phyloP scores from a whole-genome alignment of 441 rosid genomes.

The Arabidopsis lyrata region DNA sequence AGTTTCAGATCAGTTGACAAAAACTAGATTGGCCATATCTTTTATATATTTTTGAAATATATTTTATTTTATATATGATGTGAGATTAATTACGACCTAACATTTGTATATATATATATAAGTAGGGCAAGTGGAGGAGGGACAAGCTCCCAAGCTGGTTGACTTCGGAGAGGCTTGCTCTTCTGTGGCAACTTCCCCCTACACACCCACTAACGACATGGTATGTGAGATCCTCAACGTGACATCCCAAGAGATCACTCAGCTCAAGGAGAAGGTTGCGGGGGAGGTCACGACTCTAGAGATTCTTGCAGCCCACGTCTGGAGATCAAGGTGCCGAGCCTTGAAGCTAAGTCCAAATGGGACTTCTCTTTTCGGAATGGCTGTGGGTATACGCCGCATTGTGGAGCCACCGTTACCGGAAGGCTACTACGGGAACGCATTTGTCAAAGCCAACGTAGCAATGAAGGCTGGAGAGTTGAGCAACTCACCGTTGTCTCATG shows the following conservation, averaged over 20 bases:
- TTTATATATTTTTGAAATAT: too few species aligned
- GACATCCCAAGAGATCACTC: conserved; percentile 45
- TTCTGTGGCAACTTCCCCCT: conserved; percentile 57
- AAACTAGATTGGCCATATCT: too few species aligned
- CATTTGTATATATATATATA: not conserved
- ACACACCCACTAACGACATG: conserved; percentile 50
- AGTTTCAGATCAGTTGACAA: not conserved
- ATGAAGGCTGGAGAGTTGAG: conserved; percentile 45
- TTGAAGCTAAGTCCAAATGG: conserved; percentile 51
- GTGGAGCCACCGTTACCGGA: conserved; percentile 51
- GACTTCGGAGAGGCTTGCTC: conserved; percentile 39
- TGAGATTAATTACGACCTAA: not conserved
- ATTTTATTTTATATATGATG: not conserved
- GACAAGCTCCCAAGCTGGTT: conserved; percentile 27
- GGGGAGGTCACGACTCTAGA: conserved; percentile 57
- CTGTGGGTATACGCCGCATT: conserved; percentile 52
- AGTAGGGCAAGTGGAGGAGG: conserved; percentile 36
- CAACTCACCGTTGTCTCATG: conserved; percentile 39
- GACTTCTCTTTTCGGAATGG: conserved; percentile 46
- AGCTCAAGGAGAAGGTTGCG: conserved; percentile 43
- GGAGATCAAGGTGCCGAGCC: conserved; percentile 61
- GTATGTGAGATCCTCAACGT: conserved; percentile 50
- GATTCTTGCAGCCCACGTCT: conserved; percentile 57
- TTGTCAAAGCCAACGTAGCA: conserved; percentile 44
- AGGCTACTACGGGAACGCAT: conserved; percentile 69